phyloP scores from a whole-genome alignment of 768 basidiomycete genomes.

The Mycena capillaripes region DNA sequence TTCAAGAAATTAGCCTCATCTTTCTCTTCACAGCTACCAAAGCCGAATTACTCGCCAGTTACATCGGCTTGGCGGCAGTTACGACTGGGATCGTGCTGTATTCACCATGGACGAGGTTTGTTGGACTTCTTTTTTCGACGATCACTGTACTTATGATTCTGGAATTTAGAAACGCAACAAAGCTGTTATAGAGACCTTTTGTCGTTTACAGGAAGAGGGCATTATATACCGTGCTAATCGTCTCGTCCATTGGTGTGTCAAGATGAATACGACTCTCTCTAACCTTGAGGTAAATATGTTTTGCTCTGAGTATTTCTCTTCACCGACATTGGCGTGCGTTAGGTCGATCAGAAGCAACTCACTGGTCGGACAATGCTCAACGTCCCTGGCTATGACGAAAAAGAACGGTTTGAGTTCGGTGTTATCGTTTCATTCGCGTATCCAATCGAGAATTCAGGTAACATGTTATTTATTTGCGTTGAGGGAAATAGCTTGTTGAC shows the following conservation, averaged over 20 bases:
- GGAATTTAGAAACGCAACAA: constrained; percentile 73
- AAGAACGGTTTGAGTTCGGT: constrained; percentile 97
- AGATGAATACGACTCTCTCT: constrained; percentile 96
- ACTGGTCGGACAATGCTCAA: constrained; percentile 86
- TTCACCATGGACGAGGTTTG: constrained; percentile 95
- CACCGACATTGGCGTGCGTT: not conserved
- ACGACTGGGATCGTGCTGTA: constrained; percentile 94
- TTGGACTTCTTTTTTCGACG: not conserved
- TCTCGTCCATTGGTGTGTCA: constrained; percentile 98
- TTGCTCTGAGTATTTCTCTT: not conserved
- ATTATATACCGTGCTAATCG: constrained; percentile 96
- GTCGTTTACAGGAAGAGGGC: constrained; percentile 90
- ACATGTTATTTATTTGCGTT: constrained; percentile 30
- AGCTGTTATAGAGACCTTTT: constrained; percentile 94
- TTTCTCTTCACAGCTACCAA: constrained; percentile 78
- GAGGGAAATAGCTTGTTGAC: not conserved
- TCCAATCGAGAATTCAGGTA: constrained; percentile 87
- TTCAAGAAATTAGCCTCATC: not conserved
- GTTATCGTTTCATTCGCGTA: constrained; percentile 98
- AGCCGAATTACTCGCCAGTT: constrained; percentile 92
- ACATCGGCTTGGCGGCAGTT: constrained; percentile 90
- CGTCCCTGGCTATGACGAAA: constrained; percentile 95
- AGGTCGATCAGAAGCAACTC: constrained; percentile 95
- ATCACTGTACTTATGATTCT: not conserved
- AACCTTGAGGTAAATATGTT: constrained; percentile 83